Percentiles rank a stretch among this genome's conserved stretches.
Evolutionary conservation across 2,329 filamentous ascomycete genomes (phyloP).

Genomic region (Cladophialophora exuberans): DNA sequence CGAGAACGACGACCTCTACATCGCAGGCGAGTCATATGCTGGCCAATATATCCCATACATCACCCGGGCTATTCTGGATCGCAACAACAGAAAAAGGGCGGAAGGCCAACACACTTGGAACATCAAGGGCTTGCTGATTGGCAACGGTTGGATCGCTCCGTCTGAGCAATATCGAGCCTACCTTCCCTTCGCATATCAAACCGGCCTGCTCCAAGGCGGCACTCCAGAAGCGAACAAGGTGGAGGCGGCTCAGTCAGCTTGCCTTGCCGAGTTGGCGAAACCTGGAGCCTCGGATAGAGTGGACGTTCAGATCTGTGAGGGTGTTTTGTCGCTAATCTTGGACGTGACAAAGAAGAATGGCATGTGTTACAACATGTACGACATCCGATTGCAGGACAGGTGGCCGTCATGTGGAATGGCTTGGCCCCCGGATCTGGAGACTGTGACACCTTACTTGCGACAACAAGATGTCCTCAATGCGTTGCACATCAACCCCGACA

Average conservation of each 20-base stretch:
- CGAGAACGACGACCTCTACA: slow-evolving; percentile 85
- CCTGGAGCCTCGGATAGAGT: slow-evolving; percentile 65
- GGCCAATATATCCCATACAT: slow-evolving; percentile 98
- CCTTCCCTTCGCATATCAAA: slow-evolving; percentile 77
- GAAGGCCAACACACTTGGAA: slow-evolving; percentile 66
- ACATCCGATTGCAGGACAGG: slow-evolving; percentile 79
- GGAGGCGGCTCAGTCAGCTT: slow-evolving; percentile 70
- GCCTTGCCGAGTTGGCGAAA: slow-evolving; percentile 63
- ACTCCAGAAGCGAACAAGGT: slow-evolving; percentile 67
- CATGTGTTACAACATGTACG: slow-evolving; percentile 94
- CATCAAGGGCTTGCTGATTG: slow-evolving; percentile 83
- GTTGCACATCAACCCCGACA: slow-evolving; percentile 79
- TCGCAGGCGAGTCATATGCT: slow-evolving; percentile 95
- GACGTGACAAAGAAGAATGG: slow-evolving; percentile 62
- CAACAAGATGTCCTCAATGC: slow-evolving; percentile 77
- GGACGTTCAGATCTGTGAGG: slow-evolving; percentile 73
- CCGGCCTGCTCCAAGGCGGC: slow-evolving; percentile 70
- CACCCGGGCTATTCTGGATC: slow-evolving; percentile 83
- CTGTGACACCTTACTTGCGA: slow-evolving; percentile 82
- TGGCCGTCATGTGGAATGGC: slow-evolving; percentile 92
- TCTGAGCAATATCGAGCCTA: slow-evolving; percentile 88
- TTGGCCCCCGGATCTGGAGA: slow-evolving; percentile 85
- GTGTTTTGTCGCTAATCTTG: slow-evolving; percentile 74
- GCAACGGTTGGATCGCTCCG: slow-evolving; percentile 96
- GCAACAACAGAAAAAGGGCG: slow-evolving; percentile 64